Evolutionary conservation across 768 basidiomycete genomes (phyloP).

Genomic region (Russula emetica): DNA sequence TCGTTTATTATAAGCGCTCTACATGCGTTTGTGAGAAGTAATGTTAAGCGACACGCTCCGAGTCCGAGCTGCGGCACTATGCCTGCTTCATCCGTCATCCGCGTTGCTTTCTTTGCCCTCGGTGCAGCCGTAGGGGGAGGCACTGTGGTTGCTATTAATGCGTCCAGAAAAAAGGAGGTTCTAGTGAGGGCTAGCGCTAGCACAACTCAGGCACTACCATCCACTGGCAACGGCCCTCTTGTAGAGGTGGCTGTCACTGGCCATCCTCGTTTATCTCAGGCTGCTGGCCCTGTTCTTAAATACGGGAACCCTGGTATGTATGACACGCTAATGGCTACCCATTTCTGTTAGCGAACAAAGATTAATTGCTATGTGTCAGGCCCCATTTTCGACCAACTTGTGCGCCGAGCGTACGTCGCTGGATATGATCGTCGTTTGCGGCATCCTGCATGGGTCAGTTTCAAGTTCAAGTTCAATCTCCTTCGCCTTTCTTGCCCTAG

Average conservation of each 20-base stretch:
- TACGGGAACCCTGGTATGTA: conserved; percentile 75
- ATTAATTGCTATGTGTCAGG: conserved; percentile 44
- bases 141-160: conserved; percentile 49
- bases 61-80: conserved; percentile 29
- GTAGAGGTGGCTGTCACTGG: conserved; percentile 47
- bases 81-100: conserved; percentile 49
- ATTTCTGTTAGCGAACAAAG: background rate
- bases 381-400: conserved; percentile 74
- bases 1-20: background rate
- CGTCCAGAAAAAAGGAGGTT: conserved; percentile 33
- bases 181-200: conserved; percentile 30
- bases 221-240: conserved; percentile 24
- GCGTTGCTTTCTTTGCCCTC: conserved; percentile 73
- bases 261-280: conserved; percentile 38
- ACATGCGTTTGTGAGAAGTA: background rate
- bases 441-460: conserved; percentile 88
- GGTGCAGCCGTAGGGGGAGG: conserved; percentile 81
- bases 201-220: too few relatives aligned
- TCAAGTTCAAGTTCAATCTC: background rate
- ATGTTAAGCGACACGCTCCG: background rate
- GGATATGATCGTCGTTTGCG: conserved; percentile 87
- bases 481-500: too few relatives aligned
- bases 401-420: conserved; percentile 79
- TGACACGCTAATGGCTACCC: background rate
- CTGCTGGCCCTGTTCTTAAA: conserved; percentile 50